phyloP scores from a whole-genome alignment of 768 basidiomycete species.

The Serendipita vermifera region DNA sequence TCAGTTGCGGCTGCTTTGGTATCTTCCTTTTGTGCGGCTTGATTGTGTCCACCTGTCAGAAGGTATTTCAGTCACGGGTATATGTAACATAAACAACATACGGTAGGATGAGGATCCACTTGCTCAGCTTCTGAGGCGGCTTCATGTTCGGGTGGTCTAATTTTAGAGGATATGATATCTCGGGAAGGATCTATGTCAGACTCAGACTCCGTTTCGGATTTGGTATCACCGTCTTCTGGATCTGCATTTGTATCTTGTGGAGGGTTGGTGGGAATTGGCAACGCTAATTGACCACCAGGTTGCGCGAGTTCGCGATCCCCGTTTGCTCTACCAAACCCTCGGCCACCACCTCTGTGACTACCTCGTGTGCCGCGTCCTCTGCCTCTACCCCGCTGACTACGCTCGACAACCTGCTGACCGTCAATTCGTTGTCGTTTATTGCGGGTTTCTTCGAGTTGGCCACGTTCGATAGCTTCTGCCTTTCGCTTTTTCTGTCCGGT shows the following conservation, averaged over 20 bases:
- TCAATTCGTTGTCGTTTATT: background rate
- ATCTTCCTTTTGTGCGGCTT: no score
- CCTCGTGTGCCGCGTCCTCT: slow-evolving; percentile 21
- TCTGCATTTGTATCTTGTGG: no score
- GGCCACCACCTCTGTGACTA: slow-evolving; percentile 23
- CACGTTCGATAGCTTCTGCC: slow-evolving; percentile 67
- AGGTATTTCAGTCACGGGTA: no score
- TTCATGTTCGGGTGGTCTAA: slow-evolving; percentile 9
- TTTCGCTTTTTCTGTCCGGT: slow-evolving; percentile 40
- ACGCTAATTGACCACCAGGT: background rate
- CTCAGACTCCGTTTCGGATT: slow-evolving; percentile 18
- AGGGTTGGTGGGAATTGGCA: no score
- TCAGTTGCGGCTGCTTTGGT: slow-evolving; percentile 35
- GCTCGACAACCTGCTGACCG: background rate
- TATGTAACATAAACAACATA: no score
- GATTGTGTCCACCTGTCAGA: no score
- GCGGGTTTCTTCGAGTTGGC: slow-evolving; percentile 32
- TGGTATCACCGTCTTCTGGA: slow-evolving; percentile 17
- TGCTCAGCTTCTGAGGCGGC: slow-evolving; percentile 3
- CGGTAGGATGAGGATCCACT: background rate
- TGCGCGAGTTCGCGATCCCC: background rate
- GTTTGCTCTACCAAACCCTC: slow-evolving; percentile 8
- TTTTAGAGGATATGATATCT: slow-evolving; percentile 22
- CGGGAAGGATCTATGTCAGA: slow-evolving; percentile 21
- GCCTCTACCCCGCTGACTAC: background rate